Evolutionary conservation across 2,329 filamentous ascomycete genomes (phyloP).

Genomic region (Fusarium palustre): DNA sequence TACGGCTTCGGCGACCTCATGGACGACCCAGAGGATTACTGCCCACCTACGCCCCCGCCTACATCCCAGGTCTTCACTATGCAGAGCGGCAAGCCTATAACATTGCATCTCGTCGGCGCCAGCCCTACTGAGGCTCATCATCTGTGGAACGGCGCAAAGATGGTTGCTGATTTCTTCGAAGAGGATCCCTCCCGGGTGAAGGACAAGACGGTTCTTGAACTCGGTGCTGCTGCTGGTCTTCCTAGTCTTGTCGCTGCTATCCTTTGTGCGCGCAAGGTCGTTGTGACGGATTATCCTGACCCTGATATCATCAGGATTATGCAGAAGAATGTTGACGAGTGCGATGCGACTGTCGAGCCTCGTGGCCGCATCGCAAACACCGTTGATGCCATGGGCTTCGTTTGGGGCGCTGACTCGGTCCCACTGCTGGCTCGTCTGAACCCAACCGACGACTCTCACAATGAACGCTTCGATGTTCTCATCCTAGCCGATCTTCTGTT

Average conservation of each 20-base stretch:
- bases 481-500: slow-evolving; percentile 92
- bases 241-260: slow-evolving; percentile 82
- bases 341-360: slow-evolving; percentile 54
- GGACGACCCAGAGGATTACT: slow-evolving; percentile 83
- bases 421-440: slow-evolving; percentile 70
- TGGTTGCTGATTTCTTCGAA: slow-evolving; percentile 83
- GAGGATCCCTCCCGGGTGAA: slow-evolving; percentile 71
- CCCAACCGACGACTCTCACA: slow-evolving; percentile 32
- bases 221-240: slow-evolving; percentile 88
- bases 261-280: slow-evolving; percentile 75
- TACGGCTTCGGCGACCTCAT: slow-evolving; percentile 70
- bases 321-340: slow-evolving; percentile 76
- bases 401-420: slow-evolving; percentile 79
- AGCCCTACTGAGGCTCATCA: slow-evolving; percentile 91
- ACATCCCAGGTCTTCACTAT: slow-evolving; percentile 79
- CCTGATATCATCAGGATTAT: slow-evolving; percentile 84
- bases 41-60: slow-evolving; percentile 79
- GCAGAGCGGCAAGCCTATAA: slow-evolving; percentile 72
- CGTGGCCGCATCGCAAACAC: slow-evolving; percentile 48
- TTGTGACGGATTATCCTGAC: slow-evolving; percentile 92
- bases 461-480: slow-evolving; percentile 77
- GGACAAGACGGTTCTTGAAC: slow-evolving; percentile 81
- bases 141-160: slow-evolving; percentile 89
- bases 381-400: slow-evolving; percentile 76
- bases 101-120: slow-evolving; percentile 84